A percentile compares a stretch with the other conserved stretches of the same genome.
These are phyloP conservation scores for Crithidia mellificae DNA, from an alignment of 208 protist species.

Conservation along the genomic window DNA sequence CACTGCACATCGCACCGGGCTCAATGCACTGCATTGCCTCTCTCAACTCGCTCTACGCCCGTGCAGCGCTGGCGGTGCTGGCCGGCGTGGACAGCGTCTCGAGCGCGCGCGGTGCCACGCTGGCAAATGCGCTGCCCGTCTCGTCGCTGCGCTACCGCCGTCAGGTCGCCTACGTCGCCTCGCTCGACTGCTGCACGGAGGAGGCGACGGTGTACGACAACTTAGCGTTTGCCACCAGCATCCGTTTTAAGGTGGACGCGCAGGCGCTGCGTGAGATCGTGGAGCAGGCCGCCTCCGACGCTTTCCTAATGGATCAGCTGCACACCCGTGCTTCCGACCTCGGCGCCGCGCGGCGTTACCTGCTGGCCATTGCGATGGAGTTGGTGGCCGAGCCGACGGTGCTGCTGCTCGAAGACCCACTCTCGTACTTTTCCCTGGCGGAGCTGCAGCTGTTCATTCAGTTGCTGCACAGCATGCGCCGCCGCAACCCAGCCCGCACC, in stretches of 20 bases:
- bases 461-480: constrained; percentile 57
- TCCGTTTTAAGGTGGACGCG: constrained; percentile 48
- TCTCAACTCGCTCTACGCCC: constrained; percentile 37
- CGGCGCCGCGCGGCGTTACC: constrained; percentile 31
- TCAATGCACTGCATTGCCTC: constrained; percentile 38
- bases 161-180: constrained; percentile 40
- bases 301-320: constrained; percentile 50
- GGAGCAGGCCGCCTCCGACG: constrained; percentile 60
- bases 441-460: constrained; percentile 62
- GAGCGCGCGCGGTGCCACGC: constrained; percentile 46
- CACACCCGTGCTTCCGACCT: constrained; percentile 6
- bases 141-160: constrained; percentile 24
- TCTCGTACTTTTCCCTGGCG: constrained; percentile 36
- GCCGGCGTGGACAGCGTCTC: constrained; percentile 62
- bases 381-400: constrained; percentile 51
- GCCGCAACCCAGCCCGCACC: constrained; percentile 15
- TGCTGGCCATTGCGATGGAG: constrained; percentile 58
- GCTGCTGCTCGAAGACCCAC: constrained; percentile 61
- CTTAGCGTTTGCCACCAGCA: constrained; percentile 56
- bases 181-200: constrained; percentile 61
- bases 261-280: constrained; percentile 59
- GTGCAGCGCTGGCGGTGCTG: constrained; percentile 26
- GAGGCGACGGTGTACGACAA: constrained; percentile 61
- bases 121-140: constrained; percentile 42
- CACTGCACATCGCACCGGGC: constrained; percentile 21